Evolutionary conservation across 2,329 filamentous ascomycete species (phyloP), one percentile per base, ranked within the genome.

Genomic region (Aspergillus tubingensis): DNA sequence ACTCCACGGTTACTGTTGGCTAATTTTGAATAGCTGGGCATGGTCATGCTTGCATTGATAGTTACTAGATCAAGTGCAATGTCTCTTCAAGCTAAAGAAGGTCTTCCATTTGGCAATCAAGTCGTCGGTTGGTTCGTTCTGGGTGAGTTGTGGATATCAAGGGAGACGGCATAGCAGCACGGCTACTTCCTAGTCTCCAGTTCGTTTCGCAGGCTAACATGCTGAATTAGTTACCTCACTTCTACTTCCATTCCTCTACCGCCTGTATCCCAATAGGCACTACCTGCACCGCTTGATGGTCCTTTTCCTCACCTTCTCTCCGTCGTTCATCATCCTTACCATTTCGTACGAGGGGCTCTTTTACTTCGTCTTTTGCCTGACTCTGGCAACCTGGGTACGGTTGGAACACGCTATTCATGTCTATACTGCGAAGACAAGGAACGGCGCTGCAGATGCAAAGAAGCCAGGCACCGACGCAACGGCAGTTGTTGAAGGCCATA

Each of bases 311-410:
- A 91, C 93, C 5, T 98, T 96, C 73, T 90, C 94, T 0, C 95
- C 95, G 0, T 90, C 90, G 1, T 99, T 98, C 77, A 90, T 99
- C 72, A 94, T 99, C 70, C 86, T 99, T 54, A 96, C 93, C 7
- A 97, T 98, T 68, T 97, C 94, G 0, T 99, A 96, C 78, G 95
- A 99, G 76, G 94, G 94, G 0, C 83, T 99, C 2, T 99, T 99
- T 76, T 99, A 98, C 77, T 86, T 97, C 61, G 87, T 89, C 10
- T 99, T 97, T 77, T 92, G 88, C 71, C 81, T 90, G 57, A 91
- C 89, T 21, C 80, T 99, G 5, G 83, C 96, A 54, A 88, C 88
- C 58, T 99, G 95, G 95, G 91, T 97, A 36, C 87, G 88, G n/a
- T 83, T 99, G 1, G 95, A 99, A 75, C 90, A 96, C 73, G 87